Evolutionary conservation across 495 filamentous ascomycete genomes (phyloP).

Genomic region (Daldinia bambusicola): DNA sequence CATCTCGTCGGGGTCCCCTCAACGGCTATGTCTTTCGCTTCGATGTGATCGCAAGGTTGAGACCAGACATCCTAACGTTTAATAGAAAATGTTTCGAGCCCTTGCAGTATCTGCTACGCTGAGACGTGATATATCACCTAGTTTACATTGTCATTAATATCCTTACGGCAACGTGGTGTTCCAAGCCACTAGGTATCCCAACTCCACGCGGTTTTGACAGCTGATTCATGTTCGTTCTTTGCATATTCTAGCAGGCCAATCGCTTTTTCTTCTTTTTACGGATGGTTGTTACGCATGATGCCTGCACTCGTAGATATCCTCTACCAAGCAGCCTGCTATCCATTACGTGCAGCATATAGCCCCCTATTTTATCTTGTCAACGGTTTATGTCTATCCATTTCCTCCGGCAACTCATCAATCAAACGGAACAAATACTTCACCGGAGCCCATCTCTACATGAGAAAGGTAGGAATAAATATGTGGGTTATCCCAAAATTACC

Average conservation of each 20-base stretch:
- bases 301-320: neutral
- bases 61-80: conserved; percentile 38
- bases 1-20: conserved; percentile 19
- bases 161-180: conserved; percentile 46
- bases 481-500: neutral
- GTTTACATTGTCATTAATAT: conserved; percentile 34
- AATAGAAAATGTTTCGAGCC: conserved; percentile 44
- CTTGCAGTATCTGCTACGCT: conserved; percentile 36
- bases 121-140: conserved; percentile 41
- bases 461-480: neutral
- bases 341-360: neutral
- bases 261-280: neutral
- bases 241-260: conserved; percentile 1
- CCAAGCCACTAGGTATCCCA: conserved; percentile 38
- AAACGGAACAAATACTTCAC: neutral
- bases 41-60: conserved; percentile 38
- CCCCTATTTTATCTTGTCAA: neutral
- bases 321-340: neutral
- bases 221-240: conserved; percentile 16
- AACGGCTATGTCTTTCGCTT: conserved; percentile 42
- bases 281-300: neutral
- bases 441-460: neutral
- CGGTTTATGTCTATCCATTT: neutral
- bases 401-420: neutral
- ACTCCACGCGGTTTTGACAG: conserved; percentile 21